Evolutionary conservation across 2,329 filamentous ascomycete species (phyloP).

Genomic region (Pseudogymnoascus sp.): DNA sequence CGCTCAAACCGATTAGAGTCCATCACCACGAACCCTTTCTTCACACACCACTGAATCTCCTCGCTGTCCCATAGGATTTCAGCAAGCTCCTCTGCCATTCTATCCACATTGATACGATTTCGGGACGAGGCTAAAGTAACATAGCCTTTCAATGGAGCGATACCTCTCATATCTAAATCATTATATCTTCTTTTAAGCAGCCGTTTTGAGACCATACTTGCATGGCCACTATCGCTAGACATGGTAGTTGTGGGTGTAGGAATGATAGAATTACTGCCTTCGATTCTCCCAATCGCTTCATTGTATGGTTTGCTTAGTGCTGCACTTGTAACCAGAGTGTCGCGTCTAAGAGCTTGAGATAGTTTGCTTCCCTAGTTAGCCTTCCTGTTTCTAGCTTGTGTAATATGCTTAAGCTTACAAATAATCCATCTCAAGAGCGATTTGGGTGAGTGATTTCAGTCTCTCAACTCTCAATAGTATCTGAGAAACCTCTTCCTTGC

Average conservation of each 20-base stretch:
- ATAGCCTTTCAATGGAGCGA: background rate
- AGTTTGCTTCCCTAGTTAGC: background rate
- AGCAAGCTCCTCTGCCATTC: background rate
- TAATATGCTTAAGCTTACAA: background rate
- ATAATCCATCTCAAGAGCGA: background rate
- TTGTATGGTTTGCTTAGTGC: too few relatives aligned
- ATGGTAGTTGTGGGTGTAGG: background rate
- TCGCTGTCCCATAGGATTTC: background rate
- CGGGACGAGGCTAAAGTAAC: background rate
- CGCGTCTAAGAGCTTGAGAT: background rate
- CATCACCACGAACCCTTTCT: background rate
- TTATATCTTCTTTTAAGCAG: background rate
- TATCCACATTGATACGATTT: background rate
- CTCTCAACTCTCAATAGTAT: background rate
- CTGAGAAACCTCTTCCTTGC: background rate
- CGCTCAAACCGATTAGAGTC: background rate
- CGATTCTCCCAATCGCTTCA: too few relatives aligned
- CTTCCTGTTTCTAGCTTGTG: background rate
- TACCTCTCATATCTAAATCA: background rate
- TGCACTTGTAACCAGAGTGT: too few relatives aligned
- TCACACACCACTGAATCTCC: background rate
- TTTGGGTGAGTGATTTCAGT: background rate
- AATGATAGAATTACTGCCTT: conserved; percentile 1
- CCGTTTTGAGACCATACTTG: background rate
- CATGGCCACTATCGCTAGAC: background rate